These are phyloP conservation scores for Globisporangium cystogenes DNA, from an alignment of 352 stramenopile species.

Conservation along the genomic window DNA sequence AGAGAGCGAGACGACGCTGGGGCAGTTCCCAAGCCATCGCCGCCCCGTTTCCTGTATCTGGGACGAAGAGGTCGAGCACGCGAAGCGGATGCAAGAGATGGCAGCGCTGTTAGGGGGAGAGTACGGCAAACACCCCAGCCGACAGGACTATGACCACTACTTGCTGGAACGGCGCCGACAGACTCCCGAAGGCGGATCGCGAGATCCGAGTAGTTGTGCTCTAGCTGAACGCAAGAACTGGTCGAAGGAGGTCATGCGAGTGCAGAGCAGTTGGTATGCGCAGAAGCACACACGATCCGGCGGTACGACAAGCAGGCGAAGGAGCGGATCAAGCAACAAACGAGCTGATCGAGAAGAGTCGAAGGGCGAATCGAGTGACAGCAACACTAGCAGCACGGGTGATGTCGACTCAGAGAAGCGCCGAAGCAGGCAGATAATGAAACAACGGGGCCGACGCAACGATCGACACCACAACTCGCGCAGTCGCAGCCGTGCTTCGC, in stretches of 20 bases:
- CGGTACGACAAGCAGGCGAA: too few species aligned
- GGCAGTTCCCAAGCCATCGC: conserved; percentile 2
- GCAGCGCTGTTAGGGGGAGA: conserved; percentile 16
- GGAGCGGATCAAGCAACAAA: background rate
- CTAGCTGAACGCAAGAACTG: background rate
- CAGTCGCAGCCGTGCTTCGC: background rate
- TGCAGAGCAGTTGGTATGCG: conserved; percentile 4
- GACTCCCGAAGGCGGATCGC: background rate
- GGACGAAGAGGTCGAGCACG: conserved; percentile 8
- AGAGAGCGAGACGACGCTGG: conserved; percentile 12
- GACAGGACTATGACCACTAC: conserved; percentile 48
- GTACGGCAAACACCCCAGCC: conserved; percentile 26
- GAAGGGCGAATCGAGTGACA: conserved; percentile 7
- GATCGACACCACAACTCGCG: background rate
- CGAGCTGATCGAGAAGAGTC: conserved; percentile 1
- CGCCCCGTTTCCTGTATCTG: conserved; percentile 1
- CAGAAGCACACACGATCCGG: background rate
- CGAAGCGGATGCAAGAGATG: conserved; percentile 12
- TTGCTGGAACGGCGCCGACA: conserved; percentile 15
- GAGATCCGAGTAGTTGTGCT: too few species aligned
- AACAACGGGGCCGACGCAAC: background rate
- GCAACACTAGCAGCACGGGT: background rate
- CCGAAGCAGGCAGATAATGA: background rate
- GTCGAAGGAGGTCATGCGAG: conserved; percentile 7
- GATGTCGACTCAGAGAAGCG: background rate